Percentiles rank a stretch among this genome's conserved stretches.
These are phyloP conservation scores for Arthrinium puccinioides DNA, from an alignment of 2,329 filamentous ascomycete species.

Conservation along the genomic window DNA sequence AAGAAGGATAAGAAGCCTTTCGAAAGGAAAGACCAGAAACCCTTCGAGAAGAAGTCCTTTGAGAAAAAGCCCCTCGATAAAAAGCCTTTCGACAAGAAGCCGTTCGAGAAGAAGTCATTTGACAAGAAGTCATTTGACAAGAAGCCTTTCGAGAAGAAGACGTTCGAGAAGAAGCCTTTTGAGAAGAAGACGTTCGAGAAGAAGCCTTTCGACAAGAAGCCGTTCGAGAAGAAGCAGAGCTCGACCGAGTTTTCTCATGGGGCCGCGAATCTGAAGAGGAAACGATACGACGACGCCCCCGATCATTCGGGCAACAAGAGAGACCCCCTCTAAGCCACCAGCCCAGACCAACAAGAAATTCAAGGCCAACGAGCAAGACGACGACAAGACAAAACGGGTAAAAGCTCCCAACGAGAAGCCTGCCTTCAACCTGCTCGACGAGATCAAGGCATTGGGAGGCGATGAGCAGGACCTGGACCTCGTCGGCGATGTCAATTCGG, in stretches of 20 bases:
- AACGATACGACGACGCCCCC: constrained; percentile 18
- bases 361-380: constrained; percentile 6
- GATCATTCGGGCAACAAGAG: constrained; percentile 10
- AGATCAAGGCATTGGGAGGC: constrained; percentile 58
- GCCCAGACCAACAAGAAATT: neutral
- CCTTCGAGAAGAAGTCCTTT: no score
- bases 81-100: constrained; percentile 2
- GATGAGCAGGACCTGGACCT: constrained; percentile 58
- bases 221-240: constrained; percentile 2
- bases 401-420: constrained; percentile 17
- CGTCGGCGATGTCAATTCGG: constrained; percentile 47
- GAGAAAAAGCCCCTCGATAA: constrained; percentile 15
- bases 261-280: constrained; percentile 16
- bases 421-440: constrained; percentile 53
- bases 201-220: constrained; percentile 5
- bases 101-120: no score
- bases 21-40: no score
- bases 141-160: no score
- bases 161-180: no score
- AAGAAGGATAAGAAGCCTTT: no score
- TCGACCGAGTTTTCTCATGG: constrained; percentile 7
- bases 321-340: constrained; percentile 3
- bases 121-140: no score
- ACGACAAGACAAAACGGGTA: constrained; percentile 5
- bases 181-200: no score